Evolutionary conservation across 2,329 filamentous ascomycete species (phyloP).

Genomic region (Hymenoscyphus infarciens): DNA sequence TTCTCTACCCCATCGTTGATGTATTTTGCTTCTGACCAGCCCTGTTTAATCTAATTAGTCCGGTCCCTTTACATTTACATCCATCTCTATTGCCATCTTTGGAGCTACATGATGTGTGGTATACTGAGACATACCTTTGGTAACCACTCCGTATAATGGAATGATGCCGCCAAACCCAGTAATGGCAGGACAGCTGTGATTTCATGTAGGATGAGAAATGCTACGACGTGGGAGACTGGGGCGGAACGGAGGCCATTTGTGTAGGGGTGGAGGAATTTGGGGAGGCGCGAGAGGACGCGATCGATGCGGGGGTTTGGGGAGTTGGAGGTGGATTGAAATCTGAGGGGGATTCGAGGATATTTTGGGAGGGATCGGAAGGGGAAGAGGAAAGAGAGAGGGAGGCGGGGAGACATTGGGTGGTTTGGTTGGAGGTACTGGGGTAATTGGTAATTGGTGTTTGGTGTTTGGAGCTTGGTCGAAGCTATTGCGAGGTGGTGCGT

Average conservation of each 20-base stretch:
- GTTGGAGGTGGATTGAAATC: constrained; percentile 9
- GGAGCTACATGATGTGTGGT: too few relatives aligned
- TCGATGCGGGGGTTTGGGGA: constrained; percentile 14
- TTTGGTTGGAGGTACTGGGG: neutral
- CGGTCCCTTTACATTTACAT: too few relatives aligned
- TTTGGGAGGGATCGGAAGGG: too few relatives aligned
- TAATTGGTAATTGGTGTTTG: neutral
- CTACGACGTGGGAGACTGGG: constrained; percentile 75
- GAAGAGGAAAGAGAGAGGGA: neutral
- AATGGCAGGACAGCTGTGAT: constrained; percentile 82
- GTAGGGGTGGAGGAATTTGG: constrained; percentile 65
- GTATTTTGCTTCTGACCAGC: constrained; percentile 42
- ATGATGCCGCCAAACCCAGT: constrained; percentile 67
- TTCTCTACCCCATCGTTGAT: constrained; percentile 51
- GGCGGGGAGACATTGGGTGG: constrained; percentile 3
- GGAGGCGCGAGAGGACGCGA: constrained; percentile 38
- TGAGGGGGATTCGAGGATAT: neutral
- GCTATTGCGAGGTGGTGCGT: too few relatives aligned
- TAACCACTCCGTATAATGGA: constrained; percentile 76
- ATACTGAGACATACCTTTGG: constrained; percentile 42
- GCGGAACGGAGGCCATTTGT: constrained; percentile 68
- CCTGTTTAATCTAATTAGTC: constrained; percentile 21
- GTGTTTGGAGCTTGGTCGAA: too few relatives aligned
- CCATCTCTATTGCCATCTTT: too few relatives aligned
- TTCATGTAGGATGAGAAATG: constrained; percentile 90